phyloP scores from a whole-genome alignment of 1,139 yeast genomes.

The Kodamaea arcana region DNA sequence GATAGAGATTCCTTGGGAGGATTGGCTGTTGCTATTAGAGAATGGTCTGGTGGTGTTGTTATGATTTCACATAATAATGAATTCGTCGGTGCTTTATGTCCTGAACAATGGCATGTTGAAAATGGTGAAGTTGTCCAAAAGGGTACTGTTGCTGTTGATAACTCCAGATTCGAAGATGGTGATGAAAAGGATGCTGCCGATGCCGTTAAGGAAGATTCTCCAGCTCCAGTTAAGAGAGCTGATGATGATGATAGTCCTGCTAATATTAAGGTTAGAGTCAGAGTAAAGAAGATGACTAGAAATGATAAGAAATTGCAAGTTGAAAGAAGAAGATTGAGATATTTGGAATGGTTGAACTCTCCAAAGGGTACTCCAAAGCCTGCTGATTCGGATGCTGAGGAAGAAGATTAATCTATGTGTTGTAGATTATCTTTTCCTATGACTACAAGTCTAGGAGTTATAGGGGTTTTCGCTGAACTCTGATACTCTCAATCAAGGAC shows the following conservation, averaged over 20 bases:
- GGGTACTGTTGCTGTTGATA: constrained; percentile 73
- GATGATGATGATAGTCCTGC: constrained; percentile 91
- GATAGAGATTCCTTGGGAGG: constrained; percentile 98
- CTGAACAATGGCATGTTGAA: constrained; percentile 97
- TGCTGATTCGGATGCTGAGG: constrained; percentile 89
- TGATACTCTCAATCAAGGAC: too few species aligned
- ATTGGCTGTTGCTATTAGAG: constrained; percentile 93
- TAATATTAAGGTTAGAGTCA: constrained; percentile 82
- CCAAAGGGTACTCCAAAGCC: constrained; percentile 98
- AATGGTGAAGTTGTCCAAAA: constrained; percentile 85
- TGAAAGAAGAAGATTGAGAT: constrained; percentile 90
- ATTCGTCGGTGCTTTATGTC: constrained; percentile 95
- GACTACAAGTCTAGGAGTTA: too few species aligned
- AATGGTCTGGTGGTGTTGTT: constrained; percentile 97
- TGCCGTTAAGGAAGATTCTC: constrained; percentile 25
- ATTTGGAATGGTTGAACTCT: constrained; percentile 89
- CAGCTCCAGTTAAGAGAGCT: constrained; percentile 37
- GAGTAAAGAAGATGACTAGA: constrained; percentile 96
- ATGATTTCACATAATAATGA: constrained; percentile 98
- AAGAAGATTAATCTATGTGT: constrained; percentile 40
- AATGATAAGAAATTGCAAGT: constrained; percentile 90
- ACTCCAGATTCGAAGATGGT: constrained; percentile 77
- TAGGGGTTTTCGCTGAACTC: too few species aligned
- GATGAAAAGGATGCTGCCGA: constrained; percentile 19
- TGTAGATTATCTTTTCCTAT: too few species aligned